Evolutionary conservation across 148 eudicot genomes (phyloP).

Genomic region (Suaeda aralocaspica): DNA sequence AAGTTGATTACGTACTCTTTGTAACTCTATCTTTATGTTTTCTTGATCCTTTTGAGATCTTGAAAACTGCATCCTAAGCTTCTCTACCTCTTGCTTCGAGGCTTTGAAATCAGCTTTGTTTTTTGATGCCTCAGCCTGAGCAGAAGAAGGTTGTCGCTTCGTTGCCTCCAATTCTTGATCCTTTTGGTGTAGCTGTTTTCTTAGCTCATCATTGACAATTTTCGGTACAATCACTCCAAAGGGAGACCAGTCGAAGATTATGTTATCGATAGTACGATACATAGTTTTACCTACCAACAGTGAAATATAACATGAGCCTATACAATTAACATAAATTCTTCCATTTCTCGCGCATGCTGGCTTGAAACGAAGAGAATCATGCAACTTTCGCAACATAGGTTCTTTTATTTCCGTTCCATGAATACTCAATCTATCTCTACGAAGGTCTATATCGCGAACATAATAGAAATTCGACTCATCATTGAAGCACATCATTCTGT

Average conservation of each 20-base stretch:
- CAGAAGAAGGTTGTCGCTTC: background rate
- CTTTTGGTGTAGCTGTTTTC: background rate
- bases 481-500: background rate
- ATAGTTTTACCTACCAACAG: background rate
- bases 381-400: constrained; percentile 7
- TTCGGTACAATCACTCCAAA: constrained; percentile 17
- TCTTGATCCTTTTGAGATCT: too few species aligned
- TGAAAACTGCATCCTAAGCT: too few species aligned
- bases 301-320: constrained; percentile 5
- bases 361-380: constrained; percentile 9
- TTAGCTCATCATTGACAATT: background rate
- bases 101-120: constrained; percentile 7
- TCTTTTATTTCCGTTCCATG: constrained; percentile 9
- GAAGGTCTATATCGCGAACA: background rate
- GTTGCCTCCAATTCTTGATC: background rate
- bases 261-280: constrained; percentile 2
- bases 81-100: constrained; percentile 3
- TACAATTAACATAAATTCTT: constrained; percentile 4
- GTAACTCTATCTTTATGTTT: too few species aligned
- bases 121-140: background rate
- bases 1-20: too few species aligned
- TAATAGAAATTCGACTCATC: background rate
- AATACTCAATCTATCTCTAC: constrained; percentile 2
- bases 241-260: constrained; percentile 19
- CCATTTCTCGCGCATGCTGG: background rate